Base-by-base conservation (phyloP, 2,329 filamentous ascomycete species). In the Fusarium sp. region DNA sequence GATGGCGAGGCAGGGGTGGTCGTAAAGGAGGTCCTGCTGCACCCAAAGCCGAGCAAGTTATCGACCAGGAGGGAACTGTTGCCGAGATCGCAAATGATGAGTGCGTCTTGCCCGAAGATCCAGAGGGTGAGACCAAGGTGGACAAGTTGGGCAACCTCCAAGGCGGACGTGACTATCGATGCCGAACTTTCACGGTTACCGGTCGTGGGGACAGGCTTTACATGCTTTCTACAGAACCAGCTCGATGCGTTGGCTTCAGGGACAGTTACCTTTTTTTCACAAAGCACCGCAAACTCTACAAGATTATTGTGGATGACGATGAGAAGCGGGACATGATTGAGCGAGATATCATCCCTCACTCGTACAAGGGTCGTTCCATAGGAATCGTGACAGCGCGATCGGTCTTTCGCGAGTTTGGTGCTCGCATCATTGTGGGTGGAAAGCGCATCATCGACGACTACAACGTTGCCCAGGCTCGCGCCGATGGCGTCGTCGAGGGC, bases 211-310 rank as follows among this genome's bases (percentile, higher is more conserved):
- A 96, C 56, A 88, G 95, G 63, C 90, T 97, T 17, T 99, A 99
- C 89, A 99, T 99, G 96, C 85, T 99, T 83, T 98, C 96, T 7
- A 99, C 96, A 9, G 96, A 99, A 81, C 97, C 96, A 10, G 96
- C 96, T 31, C 93, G 96, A 74, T 98, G 96, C 79, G 95, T 98
- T 63, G 96, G 96, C 22, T 99, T 99, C 87, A 90, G 96, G 76
- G 96, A 99, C 86, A 98, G 95, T 74, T 99, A 99, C 80, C 90
- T 99, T 33, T 98, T 99, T 88, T 99, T 99, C 87, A 97, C 96
- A 73, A 99, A 98, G 84, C 96, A 99, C 84, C 93, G 94, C 81
- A 92, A 95, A 79, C 92, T 99, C 20, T 96, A 95, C 89, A 99
- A 99, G 86, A 98, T 99, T 79, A 98, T 99, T 78, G 94, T 98